Percentiles rank a stretch among this genome's conserved stretches.
Evolutionary conservation across 129 eudicot genomes (phyloP).

Genomic region (Mikania micrantha): DNA sequence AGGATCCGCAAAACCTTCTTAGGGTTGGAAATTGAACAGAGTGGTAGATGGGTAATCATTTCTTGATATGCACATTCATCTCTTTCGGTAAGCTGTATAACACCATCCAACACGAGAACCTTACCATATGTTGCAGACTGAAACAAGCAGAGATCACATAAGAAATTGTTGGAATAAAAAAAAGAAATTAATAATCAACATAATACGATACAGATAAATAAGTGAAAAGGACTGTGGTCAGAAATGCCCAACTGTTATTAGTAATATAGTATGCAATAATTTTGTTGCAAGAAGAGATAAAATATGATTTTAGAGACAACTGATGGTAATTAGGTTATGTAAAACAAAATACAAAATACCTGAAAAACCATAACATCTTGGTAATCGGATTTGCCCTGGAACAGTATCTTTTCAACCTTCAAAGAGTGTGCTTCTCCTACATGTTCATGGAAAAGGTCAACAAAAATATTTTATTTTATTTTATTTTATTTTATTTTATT

Average conservation of each 20-base stretch:
- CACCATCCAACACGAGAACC: slow-evolving; percentile 94
- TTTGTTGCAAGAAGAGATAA: not conserved
- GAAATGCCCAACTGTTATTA: not conserved
- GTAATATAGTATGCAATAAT: not conserved
- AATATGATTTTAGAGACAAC: not conserved
- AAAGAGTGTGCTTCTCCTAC: slow-evolving; percentile 95
- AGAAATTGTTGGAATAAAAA: not conserved
- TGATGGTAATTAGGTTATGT: not conserved
- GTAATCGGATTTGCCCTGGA: slow-evolving; percentile 74
- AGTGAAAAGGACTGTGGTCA: not conserved
- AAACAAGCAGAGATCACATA: slow-evolving; percentile 21
- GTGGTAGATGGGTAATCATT: slow-evolving; percentile 92
- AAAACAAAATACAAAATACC: slow-evolving; percentile 32
- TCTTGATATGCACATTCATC: slow-evolving; percentile 98
- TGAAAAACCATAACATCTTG: slow-evolving; percentile 91
- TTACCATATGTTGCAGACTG: slow-evolving; percentile 91
- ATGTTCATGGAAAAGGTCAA: not conserved
- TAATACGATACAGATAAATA: not conserved
- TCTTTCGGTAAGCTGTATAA: slow-evolving; percentile 91
- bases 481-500: not conserved
- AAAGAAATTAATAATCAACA: not conserved
- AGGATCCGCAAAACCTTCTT: slow-evolving; percentile 51
- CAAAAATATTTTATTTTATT: not conserved
- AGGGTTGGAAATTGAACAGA: slow-evolving; percentile 83
- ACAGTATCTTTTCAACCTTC: slow-evolving; percentile 76